A percentile compares a stretch with the other conserved stretches of the same genome.
phyloP scores from a whole-genome alignment of 1,139 yeast species.

The Trichomonascaceae sp. region DNA sequence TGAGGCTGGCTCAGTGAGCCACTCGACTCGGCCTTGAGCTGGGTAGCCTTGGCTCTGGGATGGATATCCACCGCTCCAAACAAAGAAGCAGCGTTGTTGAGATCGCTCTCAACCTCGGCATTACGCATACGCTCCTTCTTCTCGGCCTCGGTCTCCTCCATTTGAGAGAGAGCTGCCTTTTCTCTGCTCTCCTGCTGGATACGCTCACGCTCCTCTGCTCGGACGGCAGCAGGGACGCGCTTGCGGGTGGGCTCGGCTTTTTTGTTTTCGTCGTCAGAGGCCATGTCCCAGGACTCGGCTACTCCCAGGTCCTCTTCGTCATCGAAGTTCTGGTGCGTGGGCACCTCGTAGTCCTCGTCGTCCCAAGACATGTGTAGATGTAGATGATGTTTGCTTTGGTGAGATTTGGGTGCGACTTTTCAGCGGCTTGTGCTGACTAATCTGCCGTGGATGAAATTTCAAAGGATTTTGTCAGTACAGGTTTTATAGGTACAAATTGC shows the following conservation, averaged over 20 bases:
- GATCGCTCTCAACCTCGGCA: slow-evolving; percentile 74
- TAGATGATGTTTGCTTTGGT: too few species aligned
- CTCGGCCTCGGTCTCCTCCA: slow-evolving; percentile 34
- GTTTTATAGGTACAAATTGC: too few species aligned
- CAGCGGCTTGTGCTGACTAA: too few species aligned
- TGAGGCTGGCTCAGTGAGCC: slow-evolving; percentile 38
- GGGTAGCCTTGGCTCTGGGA: slow-evolving; percentile 35
- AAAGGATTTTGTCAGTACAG: too few species aligned
- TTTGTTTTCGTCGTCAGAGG: slow-evolving; percentile 28
- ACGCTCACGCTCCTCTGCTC: slow-evolving; percentile 27
- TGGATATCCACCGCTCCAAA: slow-evolving; percentile 61
- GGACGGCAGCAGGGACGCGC: slow-evolving; percentile 23
- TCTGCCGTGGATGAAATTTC: too few species aligned
- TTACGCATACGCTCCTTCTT: slow-evolving; percentile 60
- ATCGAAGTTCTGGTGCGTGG: slow-evolving; percentile 74
- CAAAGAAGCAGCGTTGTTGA: slow-evolving; percentile 84
- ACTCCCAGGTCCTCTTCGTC: slow-evolving; percentile 67
- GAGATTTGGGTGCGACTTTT: too few species aligned
- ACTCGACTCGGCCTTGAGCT: slow-evolving; percentile 38
- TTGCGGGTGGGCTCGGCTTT: slow-evolving; percentile 25
- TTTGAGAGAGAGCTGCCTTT: slow-evolving; percentile 21
- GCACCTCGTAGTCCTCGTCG: slow-evolving; percentile 77
- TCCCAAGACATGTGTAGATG: too few species aligned
- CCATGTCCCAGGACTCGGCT: slow-evolving; percentile 79
- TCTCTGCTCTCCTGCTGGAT: slow-evolving; percentile 27